These are phyloP conservation scores for Zymoseptoria brevis DNA, from an alignment of 2,329 filamentous ascomycete species.

Conservation along the genomic window DNA sequence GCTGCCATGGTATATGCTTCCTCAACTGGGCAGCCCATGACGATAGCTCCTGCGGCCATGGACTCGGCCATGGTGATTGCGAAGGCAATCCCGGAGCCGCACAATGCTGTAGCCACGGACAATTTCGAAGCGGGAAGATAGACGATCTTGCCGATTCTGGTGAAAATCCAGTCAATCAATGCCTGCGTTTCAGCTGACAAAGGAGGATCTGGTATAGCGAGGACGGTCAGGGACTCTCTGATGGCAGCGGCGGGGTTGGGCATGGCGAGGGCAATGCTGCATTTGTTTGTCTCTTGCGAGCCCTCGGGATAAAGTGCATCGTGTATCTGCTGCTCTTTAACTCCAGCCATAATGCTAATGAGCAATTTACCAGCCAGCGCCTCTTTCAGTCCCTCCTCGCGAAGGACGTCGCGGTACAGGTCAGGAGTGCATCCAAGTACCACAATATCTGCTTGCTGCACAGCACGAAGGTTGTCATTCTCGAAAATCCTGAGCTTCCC, in stretches of 20 bases:
- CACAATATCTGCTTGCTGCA: conserved; percentile 2
- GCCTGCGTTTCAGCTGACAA: conserved; percentile 45
- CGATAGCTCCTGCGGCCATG: conserved; percentile 67
- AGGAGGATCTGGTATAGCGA: conserved; percentile 55
- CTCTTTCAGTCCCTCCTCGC: conserved; percentile 3
- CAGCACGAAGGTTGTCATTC: conserved; percentile 33
- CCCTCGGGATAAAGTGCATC: conserved; percentile 46
- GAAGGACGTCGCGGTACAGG: conserved; percentile 1
- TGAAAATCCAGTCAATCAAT: conserved; percentile 70
- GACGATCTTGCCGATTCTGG: conserved; percentile 61
- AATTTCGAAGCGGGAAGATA: conserved; percentile 59
- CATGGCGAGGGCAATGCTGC: conserved; percentile 68
- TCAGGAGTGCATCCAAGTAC: conserved; percentile 8
- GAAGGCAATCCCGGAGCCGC: conserved; percentile 68
- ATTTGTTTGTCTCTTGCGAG: conserved; percentile 44
- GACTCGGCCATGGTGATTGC: conserved; percentile 69
- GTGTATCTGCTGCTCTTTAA: conserved; percentile 30
- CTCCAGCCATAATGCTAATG: conserved; percentile 9
- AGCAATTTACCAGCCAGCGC: conserved; percentile 7
- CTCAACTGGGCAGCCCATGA: conserved; percentile 65
- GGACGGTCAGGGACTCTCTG: conserved; percentile 71
- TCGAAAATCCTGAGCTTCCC: conserved; percentile 58
- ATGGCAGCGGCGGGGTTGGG: conserved; percentile 77
- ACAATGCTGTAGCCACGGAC: conserved; percentile 67
- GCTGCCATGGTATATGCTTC: conserved; percentile 72